A percentile compares a stretch with the other conserved stretches of the same genome.
Conservation (phyloP, 1,284 basidiomycete species). For the Phellopilus nigrolimitatus region DNA sequence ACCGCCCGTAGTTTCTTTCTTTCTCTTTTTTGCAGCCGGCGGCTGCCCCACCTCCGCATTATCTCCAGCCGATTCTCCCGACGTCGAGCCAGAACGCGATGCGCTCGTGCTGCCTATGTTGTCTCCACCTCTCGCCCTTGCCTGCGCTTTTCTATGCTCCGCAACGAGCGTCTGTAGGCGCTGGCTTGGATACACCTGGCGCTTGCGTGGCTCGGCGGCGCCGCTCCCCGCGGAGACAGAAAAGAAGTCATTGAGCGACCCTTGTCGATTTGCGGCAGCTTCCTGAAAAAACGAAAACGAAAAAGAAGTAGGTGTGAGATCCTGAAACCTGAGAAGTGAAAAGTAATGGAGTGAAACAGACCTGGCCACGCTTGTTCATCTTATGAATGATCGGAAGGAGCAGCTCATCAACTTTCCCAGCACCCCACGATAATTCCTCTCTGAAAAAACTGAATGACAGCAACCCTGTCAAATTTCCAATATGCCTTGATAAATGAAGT, state of each 20-base stretch:
- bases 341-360: slow-evolving; percentile 27
- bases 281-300: slow-evolving; percentile 35
- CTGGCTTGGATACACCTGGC: slow-evolving; percentile 80
- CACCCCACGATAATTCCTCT: slow-evolving; percentile 84
- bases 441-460: slow-evolving; percentile 62
- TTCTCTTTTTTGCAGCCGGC: slow-evolving; percentile 3
- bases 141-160: slow-evolving; percentile 64
- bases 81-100: background rate
- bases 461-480: background rate
- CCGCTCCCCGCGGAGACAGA: slow-evolving; percentile 58
- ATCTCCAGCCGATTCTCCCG: background rate
- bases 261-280: slow-evolving; percentile 68
- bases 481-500: background rate
- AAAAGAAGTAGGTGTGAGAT: background rate
- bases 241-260: slow-evolving; percentile 61
- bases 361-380: slow-evolving; percentile 76
- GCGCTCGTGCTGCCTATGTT: background rate
- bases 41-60: slow-evolving; percentile 8
- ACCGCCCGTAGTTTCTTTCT: background rate
- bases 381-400: slow-evolving; percentile 91
- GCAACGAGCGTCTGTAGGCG: slow-evolving; percentile 87
- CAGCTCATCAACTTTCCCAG: slow-evolving; percentile 86
- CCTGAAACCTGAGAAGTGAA: background rate
- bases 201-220: slow-evolving; percentile 66
- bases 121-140: slow-evolving; percentile 3